phyloP scores from a whole-genome alignment of 2,329 filamentous ascomycete genomes.

The Calonectria pseudoturangicola region DNA sequence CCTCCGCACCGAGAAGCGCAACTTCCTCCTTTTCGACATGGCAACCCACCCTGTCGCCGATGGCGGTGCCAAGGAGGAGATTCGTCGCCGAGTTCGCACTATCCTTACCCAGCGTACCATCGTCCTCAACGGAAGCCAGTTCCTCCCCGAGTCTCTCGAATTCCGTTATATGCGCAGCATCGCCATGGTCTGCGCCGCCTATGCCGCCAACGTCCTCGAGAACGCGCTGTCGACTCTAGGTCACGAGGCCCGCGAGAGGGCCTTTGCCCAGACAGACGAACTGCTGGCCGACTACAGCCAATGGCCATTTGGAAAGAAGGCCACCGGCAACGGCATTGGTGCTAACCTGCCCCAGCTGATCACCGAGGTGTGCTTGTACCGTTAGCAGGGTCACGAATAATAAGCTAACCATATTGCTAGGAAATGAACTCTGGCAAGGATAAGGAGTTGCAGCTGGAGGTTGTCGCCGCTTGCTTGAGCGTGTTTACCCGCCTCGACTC shows the following conservation, averaged over 20 bases:
- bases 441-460: slow-evolving; percentile 96
- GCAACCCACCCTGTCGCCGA: slow-evolving; percentile 98
- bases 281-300: slow-evolving; percentile 96
- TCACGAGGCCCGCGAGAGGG: slow-evolving; percentile 94
- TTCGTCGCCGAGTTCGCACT: slow-evolving; percentile 92
- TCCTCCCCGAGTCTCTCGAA: slow-evolving; percentile 94
- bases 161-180: slow-evolving; percentile 95
- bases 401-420: slow-evolving; percentile 58
- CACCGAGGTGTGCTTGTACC: slow-evolving; percentile 74
- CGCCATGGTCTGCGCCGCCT: slow-evolving; percentile 97
- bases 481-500: slow-evolving; percentile 99
- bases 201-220: slow-evolving; percentile 97
- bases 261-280: slow-evolving; percentile 98
- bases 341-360: slow-evolving; percentile 94
- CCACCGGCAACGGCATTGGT: slow-evolving; percentile 86
- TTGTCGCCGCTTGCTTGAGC: slow-evolving; percentile 95
- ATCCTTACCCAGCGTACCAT: slow-evolving; percentile 95
- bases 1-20: slow-evolving; percentile 97
- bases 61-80: slow-evolving; percentile 97
- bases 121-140: slow-evolving; percentile 89
- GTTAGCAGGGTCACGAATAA: not conserved
- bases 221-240: slow-evolving; percentile 96
- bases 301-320: slow-evolving; percentile 94
- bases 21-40: slow-evolving; percentile 99
- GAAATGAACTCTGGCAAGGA: slow-evolving; percentile 92